Conservation (phyloP, 495 filamentous ascomycete species). For the Penicillium goetzii region DNA sequence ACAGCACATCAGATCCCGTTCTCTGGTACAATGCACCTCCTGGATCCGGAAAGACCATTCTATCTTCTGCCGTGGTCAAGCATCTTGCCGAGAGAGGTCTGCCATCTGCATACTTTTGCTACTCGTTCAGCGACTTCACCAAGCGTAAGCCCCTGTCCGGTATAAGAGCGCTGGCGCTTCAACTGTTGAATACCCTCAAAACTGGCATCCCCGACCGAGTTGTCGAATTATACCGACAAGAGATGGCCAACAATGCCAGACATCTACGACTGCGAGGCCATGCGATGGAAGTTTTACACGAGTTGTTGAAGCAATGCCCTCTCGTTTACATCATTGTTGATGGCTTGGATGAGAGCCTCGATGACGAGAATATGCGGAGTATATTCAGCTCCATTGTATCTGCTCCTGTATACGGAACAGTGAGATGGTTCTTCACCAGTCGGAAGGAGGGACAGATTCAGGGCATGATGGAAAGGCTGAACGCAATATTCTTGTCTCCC, state of each 20-base stretch:
- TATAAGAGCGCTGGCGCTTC: background rate
- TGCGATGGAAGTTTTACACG: background rate
- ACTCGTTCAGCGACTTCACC: conserved; percentile 2
- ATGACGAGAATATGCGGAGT: background rate
- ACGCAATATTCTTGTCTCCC: background rate
- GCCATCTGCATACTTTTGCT: background rate
- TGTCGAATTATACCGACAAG: background rate
- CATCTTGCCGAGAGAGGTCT: background rate
- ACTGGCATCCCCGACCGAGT: background rate
- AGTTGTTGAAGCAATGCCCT: background rate
- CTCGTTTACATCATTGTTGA: background rate
- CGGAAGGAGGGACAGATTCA: background rate
- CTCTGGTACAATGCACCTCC: conserved; percentile 2
- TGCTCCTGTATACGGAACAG: background rate
- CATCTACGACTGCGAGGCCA: background rate
- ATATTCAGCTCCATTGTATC: background rate
- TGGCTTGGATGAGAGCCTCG: background rate
- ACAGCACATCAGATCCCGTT: background rate
- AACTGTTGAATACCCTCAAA: background rate
- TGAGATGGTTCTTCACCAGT: background rate
- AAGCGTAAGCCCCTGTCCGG: background rate
- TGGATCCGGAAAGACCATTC: background rate
- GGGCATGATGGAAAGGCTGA: background rate
- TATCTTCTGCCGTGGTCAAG: background rate
- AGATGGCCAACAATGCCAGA: background rate